phyloP scores from a whole-genome alignment of 2,329 filamentous ascomycete genomes.

The Fusarium verticillioides region DNA sequence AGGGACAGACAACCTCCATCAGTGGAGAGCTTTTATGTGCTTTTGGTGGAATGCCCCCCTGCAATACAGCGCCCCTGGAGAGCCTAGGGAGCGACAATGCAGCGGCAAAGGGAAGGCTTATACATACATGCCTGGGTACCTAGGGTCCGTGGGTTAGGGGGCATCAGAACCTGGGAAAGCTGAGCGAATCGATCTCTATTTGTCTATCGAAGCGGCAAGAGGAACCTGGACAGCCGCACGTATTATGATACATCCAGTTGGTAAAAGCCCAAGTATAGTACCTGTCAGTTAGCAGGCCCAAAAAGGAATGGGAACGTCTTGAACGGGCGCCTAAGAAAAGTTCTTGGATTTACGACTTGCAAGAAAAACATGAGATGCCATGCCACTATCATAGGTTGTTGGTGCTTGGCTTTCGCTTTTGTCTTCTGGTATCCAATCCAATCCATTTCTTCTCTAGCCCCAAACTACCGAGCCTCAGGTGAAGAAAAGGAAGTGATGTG shows the following conservation, averaged over 20 bases:
- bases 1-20: background rate
- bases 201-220: conserved; percentile 3
- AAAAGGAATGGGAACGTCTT: background rate
- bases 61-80: conserved; percentile 11
- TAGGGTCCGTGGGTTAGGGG: conserved; percentile 3
- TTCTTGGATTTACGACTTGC: background rate
- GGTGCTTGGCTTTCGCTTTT: conserved; percentile 10
- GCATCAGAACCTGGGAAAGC: conserved; percentile 4
- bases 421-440: conserved; percentile 8
- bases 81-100: conserved; percentile 13
- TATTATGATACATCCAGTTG: conserved; percentile 18
- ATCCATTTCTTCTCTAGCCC: background rate
- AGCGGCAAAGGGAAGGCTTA: conserved; percentile 24
- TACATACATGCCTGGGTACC: background rate
- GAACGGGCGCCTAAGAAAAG: conserved; percentile 10
- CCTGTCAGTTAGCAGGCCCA: background rate
- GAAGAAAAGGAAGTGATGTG: conserved; percentile 21
- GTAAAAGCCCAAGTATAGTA: background rate
- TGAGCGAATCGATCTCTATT: conserved; percentile 12
- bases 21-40: conserved; percentile 14
- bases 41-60: background rate
- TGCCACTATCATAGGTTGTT: conserved; percentile 9
- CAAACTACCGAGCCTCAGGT: conserved; percentile 35
- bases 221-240: conserved; percentile 22
- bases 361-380: background rate